Evolutionary conservation across 78 protist species (phyloP), one percentile per base, ranked within the genome.

Genomic region (Trichosphaerium sp.): DNA sequence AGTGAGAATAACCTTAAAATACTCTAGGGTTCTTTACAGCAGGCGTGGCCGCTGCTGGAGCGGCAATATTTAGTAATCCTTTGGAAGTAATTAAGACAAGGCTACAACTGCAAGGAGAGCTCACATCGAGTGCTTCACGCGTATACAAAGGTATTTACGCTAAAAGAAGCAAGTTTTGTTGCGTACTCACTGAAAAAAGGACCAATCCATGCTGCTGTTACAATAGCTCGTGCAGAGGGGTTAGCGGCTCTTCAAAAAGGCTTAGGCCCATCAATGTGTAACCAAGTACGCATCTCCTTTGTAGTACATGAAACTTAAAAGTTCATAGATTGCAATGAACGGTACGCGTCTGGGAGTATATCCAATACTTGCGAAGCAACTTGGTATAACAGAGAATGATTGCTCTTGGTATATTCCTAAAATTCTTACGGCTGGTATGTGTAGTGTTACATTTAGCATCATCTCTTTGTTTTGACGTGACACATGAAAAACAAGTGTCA

Each of bases 241-340:
- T 2, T 67, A 12, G 54, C 54, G 3, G 71, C 42, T 23, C 38
- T 65, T 37, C 71, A 65, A 26, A 1, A 23, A 11, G 71, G 71
- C 2, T 2, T 62, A 15, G 21, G 2, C 32, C 44, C 49, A 38
- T 51, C 52, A 25, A 11, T 62, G 18, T 38, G 23, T 2, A 47
- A 62, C 26, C 68, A 62, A 8, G 35, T 44, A n/a, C n/a, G n/a
- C n/a, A n/a, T n/a, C n/a, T n/a, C n/a, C n/a, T n/a, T n/a, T n/a
- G n/a, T n/a, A n/a, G n/a, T n/a, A n/a, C n/a, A n/a, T n/a, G n/a
- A n/a, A n/a, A n/a, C n/a, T n/a, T n/a, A n/a, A n/a, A n/a, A n/a
- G n/a, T n/a, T n/a, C n/a, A n/a, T n/a, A n/a, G n/a, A n/a, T n/a
- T 31, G 12, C 32, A 7, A 75, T 75, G 81, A 75, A 75, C 49